phyloP scores from a whole-genome alignment of 2,329 filamentous ascomycete species.

The Elsinoe necatrix region DNA sequence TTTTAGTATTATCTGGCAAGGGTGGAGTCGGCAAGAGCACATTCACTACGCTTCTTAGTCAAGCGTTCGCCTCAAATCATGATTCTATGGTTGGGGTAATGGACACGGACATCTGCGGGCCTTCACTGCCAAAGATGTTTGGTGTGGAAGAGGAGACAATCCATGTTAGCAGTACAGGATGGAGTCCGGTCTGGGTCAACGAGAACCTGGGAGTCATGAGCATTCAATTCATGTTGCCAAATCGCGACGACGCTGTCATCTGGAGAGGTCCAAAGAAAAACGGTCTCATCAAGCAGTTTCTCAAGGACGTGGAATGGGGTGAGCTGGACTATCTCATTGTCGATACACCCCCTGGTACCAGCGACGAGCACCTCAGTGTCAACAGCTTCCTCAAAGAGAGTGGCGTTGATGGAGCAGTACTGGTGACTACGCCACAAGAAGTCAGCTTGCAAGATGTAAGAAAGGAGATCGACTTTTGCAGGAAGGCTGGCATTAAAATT shows the following conservation, averaged over 20 bases:
- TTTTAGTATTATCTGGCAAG: conserved; percentile 87
- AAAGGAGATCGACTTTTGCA: conserved; percentile 96
- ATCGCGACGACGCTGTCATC: conserved; percentile 88
- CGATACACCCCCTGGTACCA: conserved; percentile 91
- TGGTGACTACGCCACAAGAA: conserved; percentile 93
- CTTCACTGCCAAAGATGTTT: conserved; percentile 98
- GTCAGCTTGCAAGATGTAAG: conserved; percentile 84
- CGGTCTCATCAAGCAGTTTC: conserved; percentile 91
- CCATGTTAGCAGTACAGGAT: conserved; percentile 78
- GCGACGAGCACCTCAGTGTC: conserved; percentile 89
- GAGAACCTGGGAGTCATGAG: conserved; percentile 96
- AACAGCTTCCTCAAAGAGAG: conserved; percentile 86
- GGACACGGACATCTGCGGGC: conserved; percentile 97
- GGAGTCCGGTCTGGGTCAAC: conserved; percentile 91
- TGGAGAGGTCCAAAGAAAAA: conserved; percentile 99
- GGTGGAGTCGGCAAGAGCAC: conserved; percentile 96
- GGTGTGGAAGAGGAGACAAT: conserved; percentile 90
- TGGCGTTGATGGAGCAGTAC: conserved; percentile 84
- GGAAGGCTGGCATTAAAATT: conserved; percentile 82
- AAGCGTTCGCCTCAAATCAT: conserved; percentile 77
- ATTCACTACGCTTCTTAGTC: conserved; percentile 77
- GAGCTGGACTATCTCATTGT: conserved; percentile 87
- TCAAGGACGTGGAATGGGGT: conserved; percentile 98
- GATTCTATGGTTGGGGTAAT: conserved; percentile 81
- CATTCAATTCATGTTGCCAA: conserved; percentile 96